phyloP scores from a whole-genome alignment of 2,329 filamentous ascomycete genomes.

The Aureobasidium musti region DNA sequence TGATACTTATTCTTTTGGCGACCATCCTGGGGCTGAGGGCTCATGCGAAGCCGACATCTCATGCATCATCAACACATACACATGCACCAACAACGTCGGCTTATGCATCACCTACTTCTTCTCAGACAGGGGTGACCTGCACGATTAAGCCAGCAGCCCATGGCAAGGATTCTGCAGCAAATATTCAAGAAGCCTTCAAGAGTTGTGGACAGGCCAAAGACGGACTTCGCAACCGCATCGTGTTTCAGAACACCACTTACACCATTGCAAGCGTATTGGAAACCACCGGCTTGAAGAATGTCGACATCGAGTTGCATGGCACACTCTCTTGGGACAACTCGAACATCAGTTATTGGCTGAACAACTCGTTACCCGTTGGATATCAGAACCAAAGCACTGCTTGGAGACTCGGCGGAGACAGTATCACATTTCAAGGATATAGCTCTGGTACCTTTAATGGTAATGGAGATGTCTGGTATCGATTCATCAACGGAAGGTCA shows the following conservation, averaged over 20 bases:
- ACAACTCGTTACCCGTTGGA: constrained; percentile 53
- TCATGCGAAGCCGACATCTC: neutral
- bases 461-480: constrained; percentile 63
- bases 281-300: constrained; percentile 50
- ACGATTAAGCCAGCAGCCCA: neutral
- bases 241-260: constrained; percentile 54
- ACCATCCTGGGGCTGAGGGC: neutral
- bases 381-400: constrained; percentile 60
- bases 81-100: neutral
- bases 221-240: constrained; percentile 48
- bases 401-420: constrained; percentile 58
- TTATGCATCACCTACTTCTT: neutral
- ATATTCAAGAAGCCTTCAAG: constrained; percentile 53
- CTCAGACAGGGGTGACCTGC: neutral
- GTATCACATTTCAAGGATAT: constrained; percentile 54
- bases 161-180: constrained; percentile 30
- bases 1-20: constrained; percentile 1
- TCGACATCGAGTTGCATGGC: constrained; percentile 53
- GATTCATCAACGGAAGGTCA: constrained; percentile 47
- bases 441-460: constrained; percentile 59
- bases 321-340: constrained; percentile 48
- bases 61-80: neutral
- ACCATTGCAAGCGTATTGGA: constrained; percentile 55
- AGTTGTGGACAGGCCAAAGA: constrained; percentile 49
- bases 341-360: constrained; percentile 55